Evolutionary conservation across 1,284 basidiomycete genomes (phyloP), one percentile per base, ranked within the genome.

Genomic region (Ganoderma resinaceum): DNA sequence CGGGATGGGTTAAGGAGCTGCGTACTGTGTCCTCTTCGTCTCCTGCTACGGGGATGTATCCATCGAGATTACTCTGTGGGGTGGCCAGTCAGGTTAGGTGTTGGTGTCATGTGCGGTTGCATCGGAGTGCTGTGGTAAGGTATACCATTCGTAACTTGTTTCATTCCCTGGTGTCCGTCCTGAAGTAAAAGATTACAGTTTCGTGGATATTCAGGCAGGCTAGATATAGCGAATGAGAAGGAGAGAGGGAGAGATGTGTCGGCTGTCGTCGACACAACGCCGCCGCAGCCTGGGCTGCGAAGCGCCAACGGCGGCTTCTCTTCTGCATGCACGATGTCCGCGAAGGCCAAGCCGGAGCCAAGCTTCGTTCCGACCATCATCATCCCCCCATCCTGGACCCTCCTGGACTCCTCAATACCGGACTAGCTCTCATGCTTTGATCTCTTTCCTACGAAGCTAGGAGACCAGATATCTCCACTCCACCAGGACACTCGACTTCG

Each of bases 11-110:
- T 26, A 38, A 37, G 12, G 31, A 3, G 16, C 29, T 26, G 7
- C 3, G 20, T 12, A 43, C 9, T 3, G 53, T 35, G 6, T 65
- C 52, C 29, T 63, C 67, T 53, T 61, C 18, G 3, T 72, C 69
- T 33, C 31, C 66, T 43, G 66, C 59, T n/a, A 72, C 37, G 8
- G 65, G 67, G n/a, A 64, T 57, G 43, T 72, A 72, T 63, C 69
- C 71, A 37, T 59, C 43, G 20, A 62, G 59, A 29, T 46, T 60
- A 18, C 49, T 64, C 69, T 72, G 31, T 6, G 20, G 61, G 9
- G 29, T 18, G 20, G 18, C 9, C 6, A 53, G 23, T 52, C 23
- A 14, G 46, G 11, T n/a, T 12, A 14, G 46, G 26, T 2, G 9
- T 14, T 26, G 1, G 9, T 26, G 3, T 11, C 46, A 52, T 52